A percentile compares a stretch with the other conserved stretches of the same genome.
These are phyloP conservation scores for Picea glauca DNA, from an alignment of 75 land plant species.

Conservation along the genomic window DNA sequence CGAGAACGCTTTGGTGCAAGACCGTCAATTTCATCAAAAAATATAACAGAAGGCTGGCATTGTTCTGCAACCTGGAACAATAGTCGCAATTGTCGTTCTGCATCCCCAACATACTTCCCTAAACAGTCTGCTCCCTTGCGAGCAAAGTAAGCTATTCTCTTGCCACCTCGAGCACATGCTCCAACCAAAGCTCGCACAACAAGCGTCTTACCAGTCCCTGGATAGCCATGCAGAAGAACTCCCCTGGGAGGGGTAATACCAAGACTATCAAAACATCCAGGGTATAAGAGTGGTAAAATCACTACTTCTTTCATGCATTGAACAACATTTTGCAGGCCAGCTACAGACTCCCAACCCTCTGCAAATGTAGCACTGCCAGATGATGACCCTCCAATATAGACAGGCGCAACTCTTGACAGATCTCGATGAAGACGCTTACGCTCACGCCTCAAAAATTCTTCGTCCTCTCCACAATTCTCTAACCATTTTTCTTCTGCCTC, in stretches of 20 bases:
- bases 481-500: slow-evolving; percentile 93
- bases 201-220: slow-evolving; percentile 96
- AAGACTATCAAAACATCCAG: slow-evolving; percentile 63
- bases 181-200: slow-evolving; percentile 91
- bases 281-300: slow-evolving; percentile 87
- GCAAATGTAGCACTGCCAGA: slow-evolving; percentile 21
- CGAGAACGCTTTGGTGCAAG: slow-evolving; percentile 83
- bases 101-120: slow-evolving; percentile 98
- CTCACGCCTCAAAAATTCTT: slow-evolving; percentile 90
- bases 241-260: slow-evolving; percentile 93
- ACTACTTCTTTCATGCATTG: slow-evolving; percentile 94
- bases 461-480: slow-evolving; percentile 95
- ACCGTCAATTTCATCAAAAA: slow-evolving; percentile 99
- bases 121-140: slow-evolving; percentile 98
- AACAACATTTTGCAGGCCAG: slow-evolving; percentile 87
- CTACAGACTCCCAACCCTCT: slow-evolving; percentile 91
- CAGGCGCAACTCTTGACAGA: slow-evolving; percentile 71
- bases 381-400: slow-evolving; percentile 63
- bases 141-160: slow-evolving; percentile 84
- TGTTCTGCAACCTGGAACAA: slow-evolving; percentile 92
- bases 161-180: slow-evolving; percentile 84
- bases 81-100: slow-evolving; percentile 90
- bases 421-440: slow-evolving; percentile 88
- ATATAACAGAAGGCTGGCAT: slow-evolving; percentile 95
- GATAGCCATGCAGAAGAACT: slow-evolving; percentile 94